Conservation (phyloP, 768 basidiomycete genomes). For the Leccinum uliginosum region DNA sequence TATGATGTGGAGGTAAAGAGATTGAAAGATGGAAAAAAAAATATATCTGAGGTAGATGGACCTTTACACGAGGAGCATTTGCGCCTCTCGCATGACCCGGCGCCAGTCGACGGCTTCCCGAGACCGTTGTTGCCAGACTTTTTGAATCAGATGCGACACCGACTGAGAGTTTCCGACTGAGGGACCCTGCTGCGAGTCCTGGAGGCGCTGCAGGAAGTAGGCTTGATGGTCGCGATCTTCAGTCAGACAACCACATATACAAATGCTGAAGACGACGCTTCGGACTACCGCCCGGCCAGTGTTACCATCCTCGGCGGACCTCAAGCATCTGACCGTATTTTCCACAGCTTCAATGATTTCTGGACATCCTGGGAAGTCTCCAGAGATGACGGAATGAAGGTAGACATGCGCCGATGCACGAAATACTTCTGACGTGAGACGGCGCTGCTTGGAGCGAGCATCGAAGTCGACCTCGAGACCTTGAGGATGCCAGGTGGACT, state of each 20-base stretch:
- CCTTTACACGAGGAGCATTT: conserved; percentile 58
- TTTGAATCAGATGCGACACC: conserved; percentile 48
- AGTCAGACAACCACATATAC: conserved; percentile 67
- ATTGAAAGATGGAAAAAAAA: neutral
- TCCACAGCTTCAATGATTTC: conserved; percentile 56
- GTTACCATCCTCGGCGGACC: conserved; percentile 31
- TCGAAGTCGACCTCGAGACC: conserved; percentile 1
- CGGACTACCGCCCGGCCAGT: conserved; percentile 57
- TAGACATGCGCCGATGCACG: conserved; percentile 71
- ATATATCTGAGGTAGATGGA: neutral
- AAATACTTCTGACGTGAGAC: conserved; percentile 58
- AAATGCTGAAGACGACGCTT: conserved; percentile 76
- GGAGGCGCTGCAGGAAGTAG: conserved; percentile 43
- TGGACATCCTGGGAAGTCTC: conserved; percentile 58
- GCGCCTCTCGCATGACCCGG: conserved; percentile 42
- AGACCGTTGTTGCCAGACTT: conserved; percentile 52
- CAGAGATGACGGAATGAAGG: conserved; percentile 72
- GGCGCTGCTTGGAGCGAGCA: conserved; percentile 32
- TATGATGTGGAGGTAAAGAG: neutral
- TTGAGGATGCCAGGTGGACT: conserved; percentile 9
- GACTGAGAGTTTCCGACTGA: conserved; percentile 63
- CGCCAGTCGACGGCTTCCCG: conserved; percentile 57
- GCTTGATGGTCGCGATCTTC: conserved; percentile 41
- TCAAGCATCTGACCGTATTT: conserved; percentile 49
- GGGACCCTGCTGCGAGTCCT: conserved; percentile 44